Base-by-base conservation (phyloP, 257 asterid genomes). In the Solanum bukasovii region DNA sequence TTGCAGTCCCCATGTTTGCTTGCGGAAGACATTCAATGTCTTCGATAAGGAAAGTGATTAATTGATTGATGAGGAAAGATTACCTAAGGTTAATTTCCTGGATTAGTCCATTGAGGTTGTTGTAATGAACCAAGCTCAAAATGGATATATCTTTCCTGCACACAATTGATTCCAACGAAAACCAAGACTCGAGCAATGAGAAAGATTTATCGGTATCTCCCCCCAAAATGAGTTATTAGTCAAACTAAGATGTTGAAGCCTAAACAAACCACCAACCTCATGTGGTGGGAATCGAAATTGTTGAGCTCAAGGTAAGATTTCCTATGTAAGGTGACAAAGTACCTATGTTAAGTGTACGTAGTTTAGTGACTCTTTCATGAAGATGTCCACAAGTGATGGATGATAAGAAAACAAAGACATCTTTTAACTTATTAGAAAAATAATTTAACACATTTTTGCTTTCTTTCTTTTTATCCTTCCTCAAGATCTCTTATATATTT, bases 271-370 rank as follows among this genome's bases (percentile, higher is more conserved):
- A 8, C 87, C 89, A 87, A 87, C 10, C 27, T 87, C 40, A 37
- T 37, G 40, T 37, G 65, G 86, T 59, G 83, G 70, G 68, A n/a
- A n/a, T n/a, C n/a, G n/a, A 87, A 87, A 79, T 33, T 33, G 68
- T 75, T 87, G 38, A 34, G 10, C 31, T 23, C 63, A 27, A 87
- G 88, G 42, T 78, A 13, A 87, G 37, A 61, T 87, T 87, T 3
- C 89, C 89, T 37, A 79, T 83, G 14, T 78, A 59, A 63, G 89
- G 89, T 27, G 86, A 63, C 9, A 87, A 56, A 35, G 86, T 35
- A 20, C 87, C 89, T 25, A 42, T 29, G 31, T 29, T 9, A 77
- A 34, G 37, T 37, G 40, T 37, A 37, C 40, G 9, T 37, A 37
- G 40, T 37, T 37, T 37, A 37, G 40, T 87, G 49, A 87, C 81